Conservation (phyloP, 805 yeast species). For the Scheffersomyces coipomensis region DNA sequence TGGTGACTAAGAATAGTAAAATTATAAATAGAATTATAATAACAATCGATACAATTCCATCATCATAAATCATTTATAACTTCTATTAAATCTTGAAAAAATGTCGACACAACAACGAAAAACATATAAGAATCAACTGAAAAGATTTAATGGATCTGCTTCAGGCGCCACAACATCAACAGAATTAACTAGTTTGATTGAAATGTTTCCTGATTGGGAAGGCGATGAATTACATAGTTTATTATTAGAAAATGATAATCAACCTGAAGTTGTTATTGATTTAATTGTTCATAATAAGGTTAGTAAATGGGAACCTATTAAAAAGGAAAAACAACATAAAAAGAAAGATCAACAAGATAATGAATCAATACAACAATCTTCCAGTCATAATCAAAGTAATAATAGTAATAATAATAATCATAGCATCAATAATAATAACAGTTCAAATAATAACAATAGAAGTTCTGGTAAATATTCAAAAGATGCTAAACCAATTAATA, state of each 20-base stretch:
- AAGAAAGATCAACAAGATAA: conserved; percentile 27
- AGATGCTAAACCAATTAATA: conserved; percentile 4
- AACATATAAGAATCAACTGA: conserved; percentile 46
- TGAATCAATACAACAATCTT: conserved; percentile 7
- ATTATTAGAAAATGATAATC: conserved; percentile 69
- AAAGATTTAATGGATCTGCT: conserved; percentile 27
- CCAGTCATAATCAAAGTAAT: conserved; percentile 4
- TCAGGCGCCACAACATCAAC: conserved; percentile 2
- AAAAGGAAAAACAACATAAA: conserved; percentile 57
- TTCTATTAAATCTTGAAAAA: too few species aligned
- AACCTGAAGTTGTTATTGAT: conserved; percentile 77
- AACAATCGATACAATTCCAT: too few species aligned
- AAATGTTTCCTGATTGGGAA: conserved; percentile 95
- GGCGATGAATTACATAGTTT: conserved; percentile 76
- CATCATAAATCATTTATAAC: too few species aligned
- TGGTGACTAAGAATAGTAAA: too few species aligned
- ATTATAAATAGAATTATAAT: too few species aligned
- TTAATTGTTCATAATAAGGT: conserved; percentile 89
- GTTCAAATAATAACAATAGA: conserved; percentile 6
- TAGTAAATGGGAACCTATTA: conserved; percentile 91
- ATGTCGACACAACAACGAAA: conserved; percentile 23
- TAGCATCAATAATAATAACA: conserved; percentile 3
- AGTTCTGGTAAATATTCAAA: neutral
- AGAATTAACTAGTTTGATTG: conserved; percentile 60
- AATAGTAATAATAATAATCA: conserved; percentile 14